Evolutionary conservation across 768 basidiomycete genomes (phyloP).

Genomic region (Thelephora ganbajun): DNA sequence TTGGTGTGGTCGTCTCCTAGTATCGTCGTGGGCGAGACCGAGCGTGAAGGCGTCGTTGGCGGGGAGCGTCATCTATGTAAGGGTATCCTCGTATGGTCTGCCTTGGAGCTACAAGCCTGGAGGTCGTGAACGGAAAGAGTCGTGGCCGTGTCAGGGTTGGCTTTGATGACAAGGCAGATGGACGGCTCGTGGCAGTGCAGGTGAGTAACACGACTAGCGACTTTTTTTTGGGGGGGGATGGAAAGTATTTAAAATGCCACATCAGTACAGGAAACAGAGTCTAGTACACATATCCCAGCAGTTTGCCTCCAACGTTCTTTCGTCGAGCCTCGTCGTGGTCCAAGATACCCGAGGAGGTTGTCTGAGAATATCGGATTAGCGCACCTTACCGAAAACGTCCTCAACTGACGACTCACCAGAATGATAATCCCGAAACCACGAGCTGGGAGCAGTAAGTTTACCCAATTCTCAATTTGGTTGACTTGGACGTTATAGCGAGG

Average conservation of each 20-base stretch:
- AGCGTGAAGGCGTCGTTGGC: conserved; percentile 14
- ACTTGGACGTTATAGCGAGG: conserved; percentile 96
- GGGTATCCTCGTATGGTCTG: neutral
- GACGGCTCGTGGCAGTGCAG: neutral
- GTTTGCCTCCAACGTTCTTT: conserved; percentile 95
- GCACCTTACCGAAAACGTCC: neutral
- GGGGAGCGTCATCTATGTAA: conserved; percentile 6
- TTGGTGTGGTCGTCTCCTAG: conserved; percentile 7
- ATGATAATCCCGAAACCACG: conserved; percentile 96
- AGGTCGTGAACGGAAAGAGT: neutral
- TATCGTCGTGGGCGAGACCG: conserved; percentile 11
- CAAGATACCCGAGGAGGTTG: conserved; percentile 94
- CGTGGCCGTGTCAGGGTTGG: neutral
- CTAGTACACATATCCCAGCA: conserved; percentile 88
- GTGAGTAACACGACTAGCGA: too few species aligned
- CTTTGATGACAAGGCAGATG: conserved; percentile 1
- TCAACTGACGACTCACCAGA: conserved; percentile 39
- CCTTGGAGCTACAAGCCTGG: too few species aligned
- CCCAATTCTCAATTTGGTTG: conserved; percentile 88
- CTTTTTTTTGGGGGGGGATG: too few species aligned
- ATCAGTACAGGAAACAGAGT: neutral
- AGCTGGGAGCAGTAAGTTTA: conserved; percentile 90
- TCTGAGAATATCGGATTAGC: conserved; percentile 30
- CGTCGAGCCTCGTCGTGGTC: conserved; percentile 98
- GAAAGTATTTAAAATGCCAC: too few species aligned